Base-by-base conservation (phyloP, 2,329 filamentous ascomycete genomes). In the Fusarium pininemorale region DNA sequence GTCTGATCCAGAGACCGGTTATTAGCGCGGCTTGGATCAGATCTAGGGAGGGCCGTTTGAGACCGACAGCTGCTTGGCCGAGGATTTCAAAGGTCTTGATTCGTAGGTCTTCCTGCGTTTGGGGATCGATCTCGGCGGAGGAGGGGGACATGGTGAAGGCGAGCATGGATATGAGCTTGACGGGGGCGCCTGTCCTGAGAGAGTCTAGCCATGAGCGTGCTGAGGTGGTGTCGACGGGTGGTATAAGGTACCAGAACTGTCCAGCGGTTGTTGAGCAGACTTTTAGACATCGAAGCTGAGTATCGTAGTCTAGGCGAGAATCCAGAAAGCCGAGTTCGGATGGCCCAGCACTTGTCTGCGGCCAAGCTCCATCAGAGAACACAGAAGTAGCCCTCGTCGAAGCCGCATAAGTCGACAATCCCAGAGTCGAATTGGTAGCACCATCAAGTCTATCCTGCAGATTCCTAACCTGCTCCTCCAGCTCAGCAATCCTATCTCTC, bases 401-500 rank as follows among this genome's bases (percentile, higher is more conserved):
- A 14, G 56, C 26, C 22, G 48, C 64, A 59, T 55, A 58, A 24
- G 42, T 37, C 16, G 69, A 63, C 14, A 61, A 6, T 8, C 58
- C 55, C 39, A 54, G 37, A 1, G 64, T 38, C 7, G 70, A 72
- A 15, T 42, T 38, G 3, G 70, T 69, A 54, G 64, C 30, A 0
- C 58, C 63, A 6, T 66, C 59, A 16, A 73, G 24, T 1, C 24
- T 55, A 39, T 66, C 69, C 44, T 70, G 70, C 2, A 73, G 50
- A 12, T 39, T 48, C 53, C 39, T 73, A 3, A 73, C 66, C 24
- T 73, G 51, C 15, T 73, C 69, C 22, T 73, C 70, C 16, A 73
- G 11, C 12, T 73, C 70, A 1, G 45, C 44, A 12, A 73, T 73
- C 1, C 60, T 65, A 28, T 73, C 70, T 30, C 66, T 37, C 54